These are phyloP conservation scores for Paxillus involutus DNA, from an alignment of 768 basidiomycete genomes.

Conservation along the genomic window DNA sequence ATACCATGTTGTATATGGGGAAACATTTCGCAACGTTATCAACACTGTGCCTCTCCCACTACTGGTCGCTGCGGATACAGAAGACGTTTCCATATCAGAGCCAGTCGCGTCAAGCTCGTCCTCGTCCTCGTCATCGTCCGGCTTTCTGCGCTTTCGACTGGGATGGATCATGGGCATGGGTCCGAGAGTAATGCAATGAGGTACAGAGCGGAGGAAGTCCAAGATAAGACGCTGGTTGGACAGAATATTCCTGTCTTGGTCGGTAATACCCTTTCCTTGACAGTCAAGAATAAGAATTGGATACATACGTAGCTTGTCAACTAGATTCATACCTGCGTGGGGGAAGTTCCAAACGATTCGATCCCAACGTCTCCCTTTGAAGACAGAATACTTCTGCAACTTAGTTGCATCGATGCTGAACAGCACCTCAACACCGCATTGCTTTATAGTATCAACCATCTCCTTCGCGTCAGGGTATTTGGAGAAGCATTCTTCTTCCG, in stretches of 20 bases:
- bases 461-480: slow-evolving; percentile 79
- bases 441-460: slow-evolving; percentile 55
- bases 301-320: background rate
- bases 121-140: slow-evolving; percentile 43
- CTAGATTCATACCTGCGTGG: slow-evolving; percentile 72
- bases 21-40: slow-evolving; percentile 81
- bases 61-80: background rate
- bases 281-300: background rate
- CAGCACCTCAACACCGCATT: slow-evolving; percentile 64
- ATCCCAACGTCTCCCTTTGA: slow-evolving; percentile 71
- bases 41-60: slow-evolving; percentile 68
- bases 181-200: slow-evolving; percentile 58
- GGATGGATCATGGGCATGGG: slow-evolving; percentile 43
- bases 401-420: slow-evolving; percentile 86
- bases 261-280: slow-evolving; percentile 83
- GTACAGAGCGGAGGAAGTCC: slow-evolving; percentile 75
- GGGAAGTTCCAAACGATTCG: slow-evolving; percentile 95
- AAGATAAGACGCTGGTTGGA: slow-evolving; percentile 85
- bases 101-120: slow-evolving; percentile 36
- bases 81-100: slow-evolving; percentile 12
- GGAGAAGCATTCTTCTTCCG: slow-evolving; percentile 66
- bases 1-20: slow-evolving; percentile 87
- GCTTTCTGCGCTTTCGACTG: slow-evolving; percentile 44
- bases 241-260: slow-evolving; percentile 90
- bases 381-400: slow-evolving; percentile 54